These are phyloP conservation scores for Spergularia bocconei DNA, from an alignment of 148 eudicot genomes.

Conservation along the genomic window DNA sequence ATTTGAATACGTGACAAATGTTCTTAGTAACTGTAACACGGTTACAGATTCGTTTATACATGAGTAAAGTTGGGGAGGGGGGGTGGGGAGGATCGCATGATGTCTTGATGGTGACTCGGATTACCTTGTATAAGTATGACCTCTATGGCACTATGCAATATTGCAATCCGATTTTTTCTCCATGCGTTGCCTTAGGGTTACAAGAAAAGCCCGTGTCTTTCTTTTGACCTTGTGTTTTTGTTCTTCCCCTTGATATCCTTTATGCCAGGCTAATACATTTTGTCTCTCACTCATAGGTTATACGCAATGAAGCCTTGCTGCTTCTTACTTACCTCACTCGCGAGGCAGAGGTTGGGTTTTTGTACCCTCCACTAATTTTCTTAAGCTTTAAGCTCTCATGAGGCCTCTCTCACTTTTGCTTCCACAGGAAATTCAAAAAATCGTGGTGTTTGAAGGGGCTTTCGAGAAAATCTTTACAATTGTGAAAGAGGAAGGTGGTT, in stretches of 20 bases:
- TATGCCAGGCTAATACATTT: slow-evolving; percentile 20
- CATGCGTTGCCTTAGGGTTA: not conserved
- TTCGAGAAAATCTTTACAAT: slow-evolving; percentile 96
- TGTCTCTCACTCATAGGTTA: slow-evolving; percentile 55
- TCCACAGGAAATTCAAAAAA: slow-evolving; percentile 94
- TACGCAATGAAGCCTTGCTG: slow-evolving; percentile 93
- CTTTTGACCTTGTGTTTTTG: slow-evolving; percentile 4
- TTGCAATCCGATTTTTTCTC: no score
- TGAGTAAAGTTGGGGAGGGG: not conserved
- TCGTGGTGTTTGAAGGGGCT: slow-evolving; percentile 96
- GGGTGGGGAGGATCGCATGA: not conserved
- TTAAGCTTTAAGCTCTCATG: not conserved
- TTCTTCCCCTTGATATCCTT: not conserved
- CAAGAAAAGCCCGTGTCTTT: not conserved
- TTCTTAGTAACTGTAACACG: not conserved
- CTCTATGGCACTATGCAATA: no score
- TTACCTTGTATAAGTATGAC: not conserved
- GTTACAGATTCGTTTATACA: not conserved
- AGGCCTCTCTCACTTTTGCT: not conserved
- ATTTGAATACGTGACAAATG: not conserved
- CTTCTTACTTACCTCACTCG: slow-evolving; percentile 95
- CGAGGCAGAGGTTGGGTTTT: slow-evolving; percentile 78
- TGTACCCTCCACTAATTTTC: not conserved
- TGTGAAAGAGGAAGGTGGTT: slow-evolving; percentile 94
- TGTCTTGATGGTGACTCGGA: not conserved